Evolutionary conservation across 2,329 filamentous ascomycete species (phyloP).

Genomic region (Aspergillus hiratsukae): DNA sequence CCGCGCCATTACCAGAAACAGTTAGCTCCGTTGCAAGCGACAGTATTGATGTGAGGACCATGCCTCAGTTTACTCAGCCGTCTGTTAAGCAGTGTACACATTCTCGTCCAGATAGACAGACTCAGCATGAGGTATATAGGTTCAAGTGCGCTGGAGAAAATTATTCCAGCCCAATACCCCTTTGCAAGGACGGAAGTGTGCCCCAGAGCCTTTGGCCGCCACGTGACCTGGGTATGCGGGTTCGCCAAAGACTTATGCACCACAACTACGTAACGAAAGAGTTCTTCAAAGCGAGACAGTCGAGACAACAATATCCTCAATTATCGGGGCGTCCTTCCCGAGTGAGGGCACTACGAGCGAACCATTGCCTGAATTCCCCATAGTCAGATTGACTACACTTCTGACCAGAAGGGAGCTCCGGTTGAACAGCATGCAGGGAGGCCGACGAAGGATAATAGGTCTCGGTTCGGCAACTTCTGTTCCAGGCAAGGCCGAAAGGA

Average conservation of each 20-base stretch:
- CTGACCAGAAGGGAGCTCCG: background rate
- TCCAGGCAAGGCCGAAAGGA: background rate
- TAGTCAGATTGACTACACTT: background rate
- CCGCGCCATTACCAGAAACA: background rate
- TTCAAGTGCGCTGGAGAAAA: background rate
- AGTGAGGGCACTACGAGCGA: background rate
- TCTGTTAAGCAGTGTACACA: no score
- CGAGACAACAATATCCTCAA: background rate
- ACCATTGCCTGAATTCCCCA: background rate
- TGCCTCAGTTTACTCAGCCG: no score
- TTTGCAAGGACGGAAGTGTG: background rate
- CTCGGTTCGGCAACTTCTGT: background rate
- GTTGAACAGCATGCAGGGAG: background rate
- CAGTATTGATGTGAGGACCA: no score
- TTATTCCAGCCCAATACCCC: background rate
- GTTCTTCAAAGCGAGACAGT: background rate
- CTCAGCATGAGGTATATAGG: background rate
- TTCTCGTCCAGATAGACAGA: background rate
- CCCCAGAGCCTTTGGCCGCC: no score
- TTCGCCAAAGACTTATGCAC: no score
- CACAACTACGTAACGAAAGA: background rate
- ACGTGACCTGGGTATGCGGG: no score
- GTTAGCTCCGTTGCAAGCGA: background rate
- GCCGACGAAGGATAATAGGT: background rate
- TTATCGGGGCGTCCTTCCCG: background rate